phyloP scores from a whole-genome alignment of 345 rosid genomes.

The Limnanthes douglasii region DNA sequence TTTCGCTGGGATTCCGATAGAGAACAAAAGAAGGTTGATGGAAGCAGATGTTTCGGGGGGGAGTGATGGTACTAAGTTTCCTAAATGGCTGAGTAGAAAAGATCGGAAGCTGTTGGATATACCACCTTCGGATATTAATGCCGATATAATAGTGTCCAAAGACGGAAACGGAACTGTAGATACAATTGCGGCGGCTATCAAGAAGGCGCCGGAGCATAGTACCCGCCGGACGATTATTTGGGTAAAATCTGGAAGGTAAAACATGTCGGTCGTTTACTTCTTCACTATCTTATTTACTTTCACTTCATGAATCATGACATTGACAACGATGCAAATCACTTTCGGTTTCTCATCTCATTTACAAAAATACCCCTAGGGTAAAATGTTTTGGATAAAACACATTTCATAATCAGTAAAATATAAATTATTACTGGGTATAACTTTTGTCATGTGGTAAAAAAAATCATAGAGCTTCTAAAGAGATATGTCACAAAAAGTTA shows the following conservation, averaged over 20 bases:
- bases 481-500: too few species aligned
- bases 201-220: conserved; percentile 67
- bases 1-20: conserved; percentile 71
- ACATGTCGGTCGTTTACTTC: too few species aligned
- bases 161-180: conserved; percentile 71
- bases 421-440: too few species aligned
- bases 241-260: conserved; percentile 85
- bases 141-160: conserved; percentile 66
- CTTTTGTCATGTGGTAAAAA: too few species aligned
- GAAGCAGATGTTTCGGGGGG: not conserved
- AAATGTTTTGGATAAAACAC: too few species aligned
- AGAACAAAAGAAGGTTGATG: conserved; percentile 49
- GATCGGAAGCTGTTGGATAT: conserved; percentile 49
- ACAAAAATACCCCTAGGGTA: too few species aligned
- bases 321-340: too few species aligned
- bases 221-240: conserved; percentile 52
- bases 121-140: conserved; percentile 46
- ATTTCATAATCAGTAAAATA: too few species aligned
- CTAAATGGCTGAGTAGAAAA: conserved; percentile 51
- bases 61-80: conserved; percentile 20
- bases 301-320: too few species aligned
- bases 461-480: too few species aligned
- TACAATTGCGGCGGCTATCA: conserved; percentile 87
- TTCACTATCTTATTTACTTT: too few species aligned
- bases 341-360: too few species aligned